Base-by-base conservation (phyloP, 768 basidiomycete species). In the Trametes cubensis region DNA sequence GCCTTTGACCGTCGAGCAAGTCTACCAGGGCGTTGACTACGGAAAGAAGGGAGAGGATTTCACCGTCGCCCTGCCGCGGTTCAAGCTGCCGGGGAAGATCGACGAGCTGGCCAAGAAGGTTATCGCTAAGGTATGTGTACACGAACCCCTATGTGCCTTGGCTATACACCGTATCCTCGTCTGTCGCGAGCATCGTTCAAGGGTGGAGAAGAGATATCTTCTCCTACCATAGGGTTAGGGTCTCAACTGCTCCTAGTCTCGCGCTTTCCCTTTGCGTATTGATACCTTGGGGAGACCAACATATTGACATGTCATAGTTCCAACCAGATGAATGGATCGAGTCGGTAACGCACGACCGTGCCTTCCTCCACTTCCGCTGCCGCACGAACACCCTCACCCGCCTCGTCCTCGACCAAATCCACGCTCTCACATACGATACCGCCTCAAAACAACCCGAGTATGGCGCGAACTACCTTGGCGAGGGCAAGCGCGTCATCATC, bases 11-110 rank as follows among this genome's bases (percentile, higher is more conserved):
- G 62, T 93, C 26, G 90, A 91, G 42, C 85, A 92, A 69, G 93
- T 87, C 0, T 97, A 92, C 75, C 73, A 82, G 23, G 95, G 92
- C 21, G 89, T 97, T 0, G 90, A 95, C 72, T 91, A 89, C 65
- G 93, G 92, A 39, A 94, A 95, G 77, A 95, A 95, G 75, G 93
- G 91, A n/a, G 87, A 83, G 46, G 96, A 98, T 76, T 94, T 97
- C 67, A 90, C 90, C 0, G 84, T 98, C 20, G 94, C 96, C 0
- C 75, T 98, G 51, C 92, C 95, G n/a, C 84, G 95, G 64, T 98
- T 95, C 77, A 82, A 92, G 58, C 77, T 96, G 25, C 87, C 88
- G 8, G 94, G 86, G 20, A 94, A 94, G 71, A 81, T 90, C 0
- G 90, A 94, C 45, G 88, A 89, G 34, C 79, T 90, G 18, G 94